These are phyloP conservation scores for Gaillardinia entomophila DNA, from an alignment of 805 yeast species.

Conservation along the genomic window DNA sequence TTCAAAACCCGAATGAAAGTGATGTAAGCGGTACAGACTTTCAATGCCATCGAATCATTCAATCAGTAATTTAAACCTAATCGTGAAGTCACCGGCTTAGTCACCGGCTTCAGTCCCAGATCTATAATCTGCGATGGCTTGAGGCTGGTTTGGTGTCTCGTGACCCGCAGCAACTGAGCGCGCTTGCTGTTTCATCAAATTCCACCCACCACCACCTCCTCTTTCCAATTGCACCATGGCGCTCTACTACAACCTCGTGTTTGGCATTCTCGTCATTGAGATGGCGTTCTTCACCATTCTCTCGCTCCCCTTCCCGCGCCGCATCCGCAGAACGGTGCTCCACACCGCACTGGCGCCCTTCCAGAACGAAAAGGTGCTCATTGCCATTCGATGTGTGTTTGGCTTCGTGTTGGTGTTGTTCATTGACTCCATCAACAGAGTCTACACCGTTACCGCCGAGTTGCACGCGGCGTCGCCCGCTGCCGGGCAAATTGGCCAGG, in stretches of 20 bases:
- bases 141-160: too few species aligned
- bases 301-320: conserved; percentile 82
- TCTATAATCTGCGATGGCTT: too few species aligned
- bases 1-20: too few species aligned
- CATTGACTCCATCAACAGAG: conserved; percentile 83
- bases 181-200: background rate
- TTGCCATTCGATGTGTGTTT: conserved; percentile 73
- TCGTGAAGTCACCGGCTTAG: too few species aligned
- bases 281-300: conserved; percentile 72
- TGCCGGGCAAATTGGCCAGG: conserved; percentile 16
- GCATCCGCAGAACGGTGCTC: conserved; percentile 62
- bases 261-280: conserved; percentile 71
- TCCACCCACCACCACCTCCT: background rate
- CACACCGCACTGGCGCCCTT: conserved; percentile 62
- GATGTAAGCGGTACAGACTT: too few species aligned
- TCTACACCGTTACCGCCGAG: conserved; percentile 62
- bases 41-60: too few species aligned
- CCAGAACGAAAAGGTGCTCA: conserved; percentile 62
- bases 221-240: conserved; percentile 26
- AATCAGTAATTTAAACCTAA: too few species aligned
- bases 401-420: conserved; percentile 81
- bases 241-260: conserved; percentile 48
- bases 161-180: background rate
- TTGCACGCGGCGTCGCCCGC: conserved; percentile 32
- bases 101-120: too few species aligned